Conservation (phyloP, 169 alveolate genomes). For the Besnoitia besnoiti region DNA sequence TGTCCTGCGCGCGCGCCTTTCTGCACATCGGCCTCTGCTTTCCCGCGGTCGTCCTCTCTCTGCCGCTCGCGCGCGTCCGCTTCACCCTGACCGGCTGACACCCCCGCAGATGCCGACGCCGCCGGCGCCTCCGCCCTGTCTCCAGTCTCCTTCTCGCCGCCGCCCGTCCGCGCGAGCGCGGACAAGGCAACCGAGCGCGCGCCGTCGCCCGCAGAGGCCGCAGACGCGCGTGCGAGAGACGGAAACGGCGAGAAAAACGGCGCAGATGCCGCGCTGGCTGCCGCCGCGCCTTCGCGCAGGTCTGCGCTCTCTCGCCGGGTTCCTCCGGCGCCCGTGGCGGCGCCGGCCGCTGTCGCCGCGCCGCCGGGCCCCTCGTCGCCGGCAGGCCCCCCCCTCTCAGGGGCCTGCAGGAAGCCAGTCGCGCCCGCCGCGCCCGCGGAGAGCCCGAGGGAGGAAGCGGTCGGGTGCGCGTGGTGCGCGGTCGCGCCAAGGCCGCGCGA, state of each 20-base stretch:
- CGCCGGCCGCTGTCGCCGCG: neutral
- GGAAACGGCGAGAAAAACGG: slow-evolving; percentile 35
- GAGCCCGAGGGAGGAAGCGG: too few species aligned
- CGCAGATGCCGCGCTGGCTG: neutral
- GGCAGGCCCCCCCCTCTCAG: neutral
- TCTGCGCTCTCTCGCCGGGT: neutral
- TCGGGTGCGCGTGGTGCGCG: too few species aligned
- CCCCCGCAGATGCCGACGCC: slow-evolving; percentile 34
- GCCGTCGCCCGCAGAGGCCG: neutral
- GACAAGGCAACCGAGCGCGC: neutral
- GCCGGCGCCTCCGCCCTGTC: slow-evolving; percentile 43
- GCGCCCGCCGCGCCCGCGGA: too few species aligned
- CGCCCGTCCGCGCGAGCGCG: slow-evolving; percentile 13
- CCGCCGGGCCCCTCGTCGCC: neutral
- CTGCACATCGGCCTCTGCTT: neutral
- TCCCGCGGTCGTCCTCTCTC: neutral
- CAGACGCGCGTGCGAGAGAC: neutral
- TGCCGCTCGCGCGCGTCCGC: neutral
- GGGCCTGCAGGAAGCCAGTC: neutral
- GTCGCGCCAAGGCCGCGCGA: too few species aligned
- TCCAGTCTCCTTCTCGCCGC: slow-evolving; percentile 40
- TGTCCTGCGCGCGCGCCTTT: neutral
- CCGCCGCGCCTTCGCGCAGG: neutral
- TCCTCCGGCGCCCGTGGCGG: too few species aligned
- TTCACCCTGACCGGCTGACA: slow-evolving; percentile 41